Conservation (phyloP, 2,329 filamentous ascomycete genomes). For the Exophiala calicioides region DNA sequence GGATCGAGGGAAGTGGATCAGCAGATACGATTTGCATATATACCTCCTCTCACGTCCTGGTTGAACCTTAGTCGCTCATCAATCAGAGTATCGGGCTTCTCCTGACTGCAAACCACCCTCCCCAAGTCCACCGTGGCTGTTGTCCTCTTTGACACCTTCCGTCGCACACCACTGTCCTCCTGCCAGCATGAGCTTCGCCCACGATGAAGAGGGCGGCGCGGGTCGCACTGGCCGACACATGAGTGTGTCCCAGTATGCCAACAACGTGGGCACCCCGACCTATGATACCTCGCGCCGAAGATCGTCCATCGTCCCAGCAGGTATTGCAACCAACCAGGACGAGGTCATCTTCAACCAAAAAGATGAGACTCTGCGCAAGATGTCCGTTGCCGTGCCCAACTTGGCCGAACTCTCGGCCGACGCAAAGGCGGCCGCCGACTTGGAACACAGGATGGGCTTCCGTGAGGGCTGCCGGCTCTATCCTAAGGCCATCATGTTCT, state of each 20-base stretch:
- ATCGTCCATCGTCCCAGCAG: conserved; percentile 30
- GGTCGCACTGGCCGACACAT: conserved; percentile 26
- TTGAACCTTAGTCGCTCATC: too few species aligned
- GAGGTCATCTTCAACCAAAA: conserved; percentile 30
- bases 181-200: conserved; percentile 23
- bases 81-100: too few species aligned
- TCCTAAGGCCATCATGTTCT: conserved; percentile 58
- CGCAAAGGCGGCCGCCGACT: conserved; percentile 28
- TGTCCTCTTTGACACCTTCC: neutral
- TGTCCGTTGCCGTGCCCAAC: conserved; percentile 32
- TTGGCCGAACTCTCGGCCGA: conserved; percentile 30
- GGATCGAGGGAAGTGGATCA: neutral
- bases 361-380: conserved; percentile 32
- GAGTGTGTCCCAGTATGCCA: conserved; percentile 30
- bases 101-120: neutral
- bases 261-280: conserved; percentile 22
- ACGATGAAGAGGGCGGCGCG: conserved; percentile 28
- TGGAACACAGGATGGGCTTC: conserved; percentile 35
- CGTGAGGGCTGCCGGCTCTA: conserved; percentile 77
- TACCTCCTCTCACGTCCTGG: conserved; percentile 2
- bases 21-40: conserved; percentile 9
- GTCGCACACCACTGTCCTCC: neutral
- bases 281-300: conserved; percentile 27
- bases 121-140: neutral
- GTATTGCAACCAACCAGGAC: conserved; percentile 19